Base-by-base conservation (phyloP, 257 asterid species). In the Solanum lignicaule region DNA sequence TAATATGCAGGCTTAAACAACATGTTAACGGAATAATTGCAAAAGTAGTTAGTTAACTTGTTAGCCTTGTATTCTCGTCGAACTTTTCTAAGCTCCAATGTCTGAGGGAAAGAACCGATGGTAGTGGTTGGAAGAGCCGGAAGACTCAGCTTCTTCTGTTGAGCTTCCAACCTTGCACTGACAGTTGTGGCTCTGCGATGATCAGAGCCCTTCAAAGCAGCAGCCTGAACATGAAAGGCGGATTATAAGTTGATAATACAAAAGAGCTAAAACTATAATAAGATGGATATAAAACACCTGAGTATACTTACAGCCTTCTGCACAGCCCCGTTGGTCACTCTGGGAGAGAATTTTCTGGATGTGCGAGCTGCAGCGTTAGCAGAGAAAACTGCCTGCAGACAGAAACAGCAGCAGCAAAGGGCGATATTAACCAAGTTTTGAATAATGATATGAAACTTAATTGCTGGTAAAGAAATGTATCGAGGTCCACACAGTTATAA, bases 51-150 rank as follows among this genome's bases (percentile, higher is more conserved):
- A 83, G 89, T 96, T 88, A 85, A 96, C 99, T 95, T 96, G 73
- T 96, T 96, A 89, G 98, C 98, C 93, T 95, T 96, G 94, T 91
- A 96, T 91, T 96, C 99, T 86, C 99, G 98, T 32, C 99, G 99
- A 75, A 95, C 96, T 93, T 97, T 94, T 85, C 99, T 94, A 48
- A 96, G 95, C 84, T 96, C 99, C n/a, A 93, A 89, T 60, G 99
- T 96, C 91, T 96, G 99, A 23, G 99, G 98, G 95, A 96, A 96
- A 83, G 98, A 95, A 46, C 99, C 99, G 89, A 95, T 95, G 66
- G 99, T 97, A 82, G 99, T 97, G 90, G 99, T 97, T 5, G 99
- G 99, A 87, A 97, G 99, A 91, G 95, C 69, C 21, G 99, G 99
- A 90, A 97, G 99, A 93, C 94, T 95, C 46, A 97, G 98, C 92